phyloP scores from a whole-genome alignment of 1,284 basidiomycete genomes.

The Wolfiporia cocos region DNA sequence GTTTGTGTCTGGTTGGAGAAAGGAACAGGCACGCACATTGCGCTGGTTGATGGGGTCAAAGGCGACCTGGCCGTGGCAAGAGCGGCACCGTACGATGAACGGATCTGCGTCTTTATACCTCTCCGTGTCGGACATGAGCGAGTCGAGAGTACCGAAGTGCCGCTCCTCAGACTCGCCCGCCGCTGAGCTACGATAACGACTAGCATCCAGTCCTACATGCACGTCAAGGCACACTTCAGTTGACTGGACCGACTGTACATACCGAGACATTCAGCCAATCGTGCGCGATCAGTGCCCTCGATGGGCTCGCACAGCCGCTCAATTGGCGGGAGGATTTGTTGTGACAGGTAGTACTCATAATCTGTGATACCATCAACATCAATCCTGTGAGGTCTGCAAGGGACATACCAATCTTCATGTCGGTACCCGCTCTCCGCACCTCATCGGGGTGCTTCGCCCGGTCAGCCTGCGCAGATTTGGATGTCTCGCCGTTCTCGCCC shows the following conservation, averaged over 20 bases:
- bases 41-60: constrained; percentile 68
- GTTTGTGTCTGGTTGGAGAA: neutral
- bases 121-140: constrained; percentile 84
- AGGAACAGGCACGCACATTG: constrained; percentile 35
- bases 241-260: neutral
- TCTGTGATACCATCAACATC: constrained; percentile 38
- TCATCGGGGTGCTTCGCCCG: constrained; percentile 94
- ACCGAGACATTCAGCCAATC: constrained; percentile 95
- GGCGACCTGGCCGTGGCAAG: constrained; percentile 56
- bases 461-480: constrained; percentile 84
- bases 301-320: constrained; percentile 95
- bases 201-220: constrained; percentile 74
- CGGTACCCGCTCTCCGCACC: constrained; percentile 61
- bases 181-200: constrained; percentile 58
- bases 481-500: constrained; percentile 65
- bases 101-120: constrained; percentile 75
- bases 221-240: neutral
- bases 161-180: constrained; percentile 52
- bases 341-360: constrained; percentile 88
- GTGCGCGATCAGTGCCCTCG: constrained; percentile 88
- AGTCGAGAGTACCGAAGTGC: constrained; percentile 81
- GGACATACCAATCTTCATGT: constrained; percentile 65
- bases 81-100: constrained; percentile 69
- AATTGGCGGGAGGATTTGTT: constrained; percentile 92
- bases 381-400: neutral